Evolutionary conservation across 2,329 filamentous ascomycete genomes (phyloP).

Genomic region (Pseudocercospora eumusae): DNA sequence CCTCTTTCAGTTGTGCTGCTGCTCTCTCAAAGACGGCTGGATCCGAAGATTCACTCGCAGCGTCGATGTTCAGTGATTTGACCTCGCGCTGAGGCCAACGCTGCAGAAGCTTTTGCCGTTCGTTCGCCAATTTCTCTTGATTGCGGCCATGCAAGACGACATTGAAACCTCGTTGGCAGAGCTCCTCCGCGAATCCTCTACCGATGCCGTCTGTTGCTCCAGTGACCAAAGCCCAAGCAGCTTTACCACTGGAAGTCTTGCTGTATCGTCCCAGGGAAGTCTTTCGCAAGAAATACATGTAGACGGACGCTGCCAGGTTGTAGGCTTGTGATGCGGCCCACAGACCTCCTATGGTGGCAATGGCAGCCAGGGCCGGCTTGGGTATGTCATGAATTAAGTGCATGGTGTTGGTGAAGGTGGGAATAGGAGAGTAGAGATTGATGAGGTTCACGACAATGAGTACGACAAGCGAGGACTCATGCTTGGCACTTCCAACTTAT

Average conservation of each 20-base stretch:
- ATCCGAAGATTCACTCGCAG: slow-evolving; percentile 31
- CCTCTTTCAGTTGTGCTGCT: slow-evolving; percentile 30
- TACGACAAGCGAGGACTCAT: too few relatives aligned
- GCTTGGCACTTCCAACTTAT: not conserved
- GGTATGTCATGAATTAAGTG: not conserved
- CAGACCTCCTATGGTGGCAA: slow-evolving; percentile 27
- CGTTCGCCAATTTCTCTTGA: slow-evolving; percentile 48
- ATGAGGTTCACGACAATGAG: too few relatives aligned
- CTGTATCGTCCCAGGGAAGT: slow-evolving; percentile 31
- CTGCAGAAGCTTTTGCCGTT: slow-evolving; percentile 45
- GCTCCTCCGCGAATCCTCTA: slow-evolving; percentile 52
- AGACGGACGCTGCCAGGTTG: slow-evolving; percentile 28
- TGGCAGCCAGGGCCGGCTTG: slow-evolving; percentile 13
- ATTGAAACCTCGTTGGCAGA: slow-evolving; percentile 57
- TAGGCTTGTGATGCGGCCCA: slow-evolving; percentile 28
- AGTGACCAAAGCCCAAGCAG: slow-evolving; percentile 36
- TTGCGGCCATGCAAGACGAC: slow-evolving; percentile 61
- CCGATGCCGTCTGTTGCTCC: slow-evolving; percentile 61
- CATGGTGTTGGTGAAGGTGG: not conserved
- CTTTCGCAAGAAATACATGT: slow-evolving; percentile 33
- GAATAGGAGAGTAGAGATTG: not conserved
- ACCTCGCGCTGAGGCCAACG: slow-evolving; percentile 46
- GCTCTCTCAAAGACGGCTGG: slow-evolving; percentile 47
- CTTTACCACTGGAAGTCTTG: slow-evolving; percentile 11
- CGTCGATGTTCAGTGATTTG: slow-evolving; percentile 39